phyloP scores from a whole-genome alignment of 2,329 filamentous ascomycete genomes.

The Zasmidium citrigriseum region DNA sequence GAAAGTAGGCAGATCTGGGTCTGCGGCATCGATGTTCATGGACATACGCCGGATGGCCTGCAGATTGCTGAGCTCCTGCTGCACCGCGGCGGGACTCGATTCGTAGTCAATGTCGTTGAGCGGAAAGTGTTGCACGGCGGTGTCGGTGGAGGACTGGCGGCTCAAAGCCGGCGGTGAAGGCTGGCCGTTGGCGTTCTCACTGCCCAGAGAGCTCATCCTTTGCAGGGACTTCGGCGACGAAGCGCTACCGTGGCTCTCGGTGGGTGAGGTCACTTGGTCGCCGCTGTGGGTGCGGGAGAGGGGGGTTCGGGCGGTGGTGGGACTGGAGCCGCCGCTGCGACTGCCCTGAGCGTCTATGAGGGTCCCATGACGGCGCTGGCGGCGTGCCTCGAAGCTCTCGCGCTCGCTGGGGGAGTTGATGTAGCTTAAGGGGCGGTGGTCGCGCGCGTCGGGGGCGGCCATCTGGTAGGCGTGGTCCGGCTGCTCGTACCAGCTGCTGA shows the following conservation, averaged over 20 bases:
- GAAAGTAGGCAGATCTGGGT: slow-evolving; percentile 77
- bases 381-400: slow-evolving; percentile 44
- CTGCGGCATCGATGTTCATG: slow-evolving; percentile 76
- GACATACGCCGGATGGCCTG: slow-evolving; percentile 90
- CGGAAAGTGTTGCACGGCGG: slow-evolving; percentile 54
- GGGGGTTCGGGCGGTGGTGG: slow-evolving; percentile 13
- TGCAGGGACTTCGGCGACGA: slow-evolving; percentile 24
- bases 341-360: slow-evolving; percentile 17
- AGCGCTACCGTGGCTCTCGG: slow-evolving; percentile 11
- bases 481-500: slow-evolving; percentile 80
- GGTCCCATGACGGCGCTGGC: slow-evolving; percentile 28
- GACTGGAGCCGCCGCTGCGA: not conserved
- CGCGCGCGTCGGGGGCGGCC: slow-evolving; percentile 35
- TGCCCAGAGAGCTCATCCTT: slow-evolving; percentile 39
- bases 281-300: slow-evolving; percentile 27
- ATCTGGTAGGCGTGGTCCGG: slow-evolving; percentile 43
- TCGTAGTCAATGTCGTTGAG: slow-evolving; percentile 87
- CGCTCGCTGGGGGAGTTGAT: slow-evolving; percentile 60
- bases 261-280: slow-evolving; percentile 28
- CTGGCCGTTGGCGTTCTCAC: slow-evolving; percentile 25
- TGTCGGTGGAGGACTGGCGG: slow-evolving; percentile 36
- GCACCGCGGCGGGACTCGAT: slow-evolving; percentile 83
- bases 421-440: slow-evolving; percentile 74
- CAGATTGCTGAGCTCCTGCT: slow-evolving; percentile 88
- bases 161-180: slow-evolving; percentile 43